Evolutionary conservation across 495 filamentous ascomycete genomes (phyloP), one percentile per base, ranked within the genome.

Genomic region (Evernia prunastri): DNA sequence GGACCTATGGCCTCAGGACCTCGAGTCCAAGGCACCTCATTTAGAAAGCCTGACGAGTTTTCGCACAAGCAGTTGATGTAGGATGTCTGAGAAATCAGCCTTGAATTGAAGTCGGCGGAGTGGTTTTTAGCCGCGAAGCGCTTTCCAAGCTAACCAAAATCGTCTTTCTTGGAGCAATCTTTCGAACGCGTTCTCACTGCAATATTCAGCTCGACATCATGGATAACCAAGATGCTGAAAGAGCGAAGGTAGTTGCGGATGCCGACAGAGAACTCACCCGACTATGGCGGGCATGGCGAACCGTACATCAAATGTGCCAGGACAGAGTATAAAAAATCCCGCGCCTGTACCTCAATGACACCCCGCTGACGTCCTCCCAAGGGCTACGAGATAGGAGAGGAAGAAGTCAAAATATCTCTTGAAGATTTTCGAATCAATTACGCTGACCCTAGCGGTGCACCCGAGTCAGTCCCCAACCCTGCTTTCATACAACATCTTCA

Each of bases 331-430:
- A 53, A 18, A n/a, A 0, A 15, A 12, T 31, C 49, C 49, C 4
- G 84, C 69, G 25, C 37, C 68, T 56, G 47, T 43, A 42, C 29
- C 59, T 56, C 18, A 35, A 29, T 23, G n/a, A 31, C 29, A 33
- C 58, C 60, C 56, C 54, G 45, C 59, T 63, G 65, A 64, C 31
- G 47, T 42, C 23, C 64, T 56, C 42, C 42, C 23, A 68, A 96
- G 92, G 93, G 93, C 66, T 98, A 98, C 77, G 88, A 95, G 72
- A 80, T 98, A 25, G 79, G 90, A 33, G 91, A 97, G 57, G 87
- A 91, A 33, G 94, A 98, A 82, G 82, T 96, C 63, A 82, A 83
- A 70, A 88, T 96, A 67, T 81, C 88, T 3, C 86, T 96, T 20
- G 81, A 86, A 11, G 82, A 87, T 15, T 98, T 98, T 79, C 80